Conservation (phyloP, 306 rosid species). For the Pterocarpus macrocarpus region DNA sequence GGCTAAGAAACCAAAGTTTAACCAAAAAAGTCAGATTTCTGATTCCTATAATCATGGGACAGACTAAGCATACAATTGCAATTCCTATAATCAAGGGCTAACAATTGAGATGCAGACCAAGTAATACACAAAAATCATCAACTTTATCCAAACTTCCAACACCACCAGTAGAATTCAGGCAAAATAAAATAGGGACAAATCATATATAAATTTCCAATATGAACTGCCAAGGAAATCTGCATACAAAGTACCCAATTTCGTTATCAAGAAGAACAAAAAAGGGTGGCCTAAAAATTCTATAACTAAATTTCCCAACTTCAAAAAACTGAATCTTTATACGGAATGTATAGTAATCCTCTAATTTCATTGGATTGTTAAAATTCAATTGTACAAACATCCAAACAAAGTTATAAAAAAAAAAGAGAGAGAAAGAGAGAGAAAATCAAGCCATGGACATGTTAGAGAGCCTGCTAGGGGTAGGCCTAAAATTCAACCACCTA, state of each 20-base stretch:
- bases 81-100: background rate
- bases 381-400: constrained; percentile 46
- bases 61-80: background rate
- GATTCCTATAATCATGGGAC: background rate
- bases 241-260: background rate
- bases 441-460: constrained; percentile 79
- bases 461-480: constrained; percentile 90
- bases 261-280: constrained; percentile 5
- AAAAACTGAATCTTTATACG: constrained; percentile 6
- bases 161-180: background rate
- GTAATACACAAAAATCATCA: background rate
- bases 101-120: background rate
- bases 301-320: constrained; percentile 2
- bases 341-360: constrained; percentile 34
- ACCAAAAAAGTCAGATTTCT: background rate
- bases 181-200: background rate
- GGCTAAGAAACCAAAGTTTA: background rate
- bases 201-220: constrained; percentile 1
- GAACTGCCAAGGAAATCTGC: background rate
- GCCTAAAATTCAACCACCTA: constrained; percentile 85
- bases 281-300: background rate
- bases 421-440: background rate
- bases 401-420: background rate
- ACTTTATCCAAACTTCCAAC: background rate
- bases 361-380: constrained; percentile 45